Evolutionary conservation across 345 rosid species (phyloP).

Genomic region (Eucalyptus cladocalyx): DNA sequence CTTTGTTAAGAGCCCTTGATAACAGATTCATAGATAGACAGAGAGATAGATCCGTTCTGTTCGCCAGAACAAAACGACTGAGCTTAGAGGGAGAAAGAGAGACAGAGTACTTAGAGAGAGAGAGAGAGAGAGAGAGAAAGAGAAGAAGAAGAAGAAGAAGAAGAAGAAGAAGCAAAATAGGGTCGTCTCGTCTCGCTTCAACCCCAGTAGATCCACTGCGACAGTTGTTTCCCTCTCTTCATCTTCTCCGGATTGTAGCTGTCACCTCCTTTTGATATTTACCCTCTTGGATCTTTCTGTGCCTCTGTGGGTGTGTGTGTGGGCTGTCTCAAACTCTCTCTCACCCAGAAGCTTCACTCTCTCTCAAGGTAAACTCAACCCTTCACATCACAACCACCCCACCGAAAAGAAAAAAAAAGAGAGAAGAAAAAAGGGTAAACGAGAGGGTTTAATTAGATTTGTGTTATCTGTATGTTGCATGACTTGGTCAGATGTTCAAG

Average conservation of each 20-base stretch:
- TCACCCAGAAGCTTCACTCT: background rate
- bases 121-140: background rate
- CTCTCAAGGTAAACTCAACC: background rate
- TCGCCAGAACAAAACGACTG: background rate
- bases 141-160: background rate
- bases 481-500: background rate
- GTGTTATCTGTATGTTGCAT: background rate
- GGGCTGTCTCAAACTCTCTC: background rate
- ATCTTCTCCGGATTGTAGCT: slow-evolving; percentile 35
- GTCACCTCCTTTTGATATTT: slow-evolving; percentile 17
- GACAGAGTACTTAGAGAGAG: background rate
- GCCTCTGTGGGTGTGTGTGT: background rate
- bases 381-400: background rate
- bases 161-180: background rate
- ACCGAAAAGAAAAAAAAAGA: background rate
- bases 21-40: background rate
- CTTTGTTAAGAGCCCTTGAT: background rate
- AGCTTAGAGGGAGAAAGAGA: background rate
- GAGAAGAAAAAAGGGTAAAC: background rate
- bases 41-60: background rate
- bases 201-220: background rate
- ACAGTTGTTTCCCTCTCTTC: background rate
- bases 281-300: slow-evolving; percentile 17
- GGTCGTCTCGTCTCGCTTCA: background rate
- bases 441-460: background rate